A percentile compares a stretch with the other conserved stretches of the same genome.
These are phyloP conservation scores for Russula sp. DNA, from an alignment of 768 basidiomycete genomes.

Conservation along the genomic window DNA sequence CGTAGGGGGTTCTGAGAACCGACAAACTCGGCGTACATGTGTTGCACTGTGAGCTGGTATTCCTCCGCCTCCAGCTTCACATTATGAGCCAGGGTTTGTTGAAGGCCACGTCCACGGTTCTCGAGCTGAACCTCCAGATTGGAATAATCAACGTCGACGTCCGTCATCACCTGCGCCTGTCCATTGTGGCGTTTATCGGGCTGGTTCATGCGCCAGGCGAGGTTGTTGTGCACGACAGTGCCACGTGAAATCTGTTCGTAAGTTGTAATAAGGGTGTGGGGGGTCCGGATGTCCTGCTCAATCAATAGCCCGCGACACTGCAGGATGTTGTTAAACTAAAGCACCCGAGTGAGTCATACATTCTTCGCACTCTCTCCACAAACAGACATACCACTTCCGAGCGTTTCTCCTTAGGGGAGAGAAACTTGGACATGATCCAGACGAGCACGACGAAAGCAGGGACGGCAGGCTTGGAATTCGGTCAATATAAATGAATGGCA, in stretches of 20 bases:
- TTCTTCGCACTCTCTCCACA: not conserved
- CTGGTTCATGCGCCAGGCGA: not conserved
- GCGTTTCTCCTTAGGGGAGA: not conserved
- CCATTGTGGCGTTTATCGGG: not conserved
- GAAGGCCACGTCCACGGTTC: not conserved
- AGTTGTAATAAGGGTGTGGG: not conserved
- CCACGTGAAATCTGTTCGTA: constrained; percentile 9
- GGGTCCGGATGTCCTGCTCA: not conserved
- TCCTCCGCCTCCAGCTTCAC: not conserved
- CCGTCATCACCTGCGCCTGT: not conserved
- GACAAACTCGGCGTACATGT: not conserved
- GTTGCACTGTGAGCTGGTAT: not conserved
- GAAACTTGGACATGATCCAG: not conserved
- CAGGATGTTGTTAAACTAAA: too few species aligned
- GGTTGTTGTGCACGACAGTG: not conserved
- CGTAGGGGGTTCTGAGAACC: not conserved
- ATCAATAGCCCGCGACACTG: not conserved
- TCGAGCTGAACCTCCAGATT: not conserved
- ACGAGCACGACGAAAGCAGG: not conserved
- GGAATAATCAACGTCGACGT: not conserved
- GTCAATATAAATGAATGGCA: too few species aligned
- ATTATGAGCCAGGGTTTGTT: not conserved
- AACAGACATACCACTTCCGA: not conserved
- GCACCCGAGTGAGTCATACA: not conserved
- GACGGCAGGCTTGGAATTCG: not conserved